A percentile compares a stretch with the other conserved stretches of the same genome.
These are phyloP conservation scores for Fusarium keratoplasticum DNA, from an alignment of 2,329 filamentous ascomycete genomes.

Conservation along the genomic window DNA sequence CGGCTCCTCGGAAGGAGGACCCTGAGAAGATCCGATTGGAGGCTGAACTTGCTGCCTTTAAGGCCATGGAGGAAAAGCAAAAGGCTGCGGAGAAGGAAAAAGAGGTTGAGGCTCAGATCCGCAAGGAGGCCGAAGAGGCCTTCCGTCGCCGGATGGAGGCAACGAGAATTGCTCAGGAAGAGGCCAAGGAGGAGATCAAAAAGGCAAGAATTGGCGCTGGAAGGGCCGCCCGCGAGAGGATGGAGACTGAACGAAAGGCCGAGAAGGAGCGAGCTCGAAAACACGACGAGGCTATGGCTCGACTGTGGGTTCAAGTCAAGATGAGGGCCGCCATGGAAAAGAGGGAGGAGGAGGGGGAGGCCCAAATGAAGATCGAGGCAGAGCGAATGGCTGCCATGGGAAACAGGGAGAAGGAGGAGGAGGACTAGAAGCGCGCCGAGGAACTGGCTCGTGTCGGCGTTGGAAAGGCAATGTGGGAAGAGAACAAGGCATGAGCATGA, in stretches of 20 bases:
- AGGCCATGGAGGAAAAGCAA: conserved; percentile 58
- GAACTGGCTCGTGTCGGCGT: background rate
- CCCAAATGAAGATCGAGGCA: no score
- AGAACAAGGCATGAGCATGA: background rate
- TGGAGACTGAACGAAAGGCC: background rate
- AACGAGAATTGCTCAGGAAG: background rate
- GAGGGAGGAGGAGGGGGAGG: background rate
- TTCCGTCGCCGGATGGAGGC: background rate
- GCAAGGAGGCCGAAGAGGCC: background rate
- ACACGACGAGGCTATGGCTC: conserved; percentile 18
- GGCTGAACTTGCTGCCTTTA: conserved; percentile 66
- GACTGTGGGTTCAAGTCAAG: no score
- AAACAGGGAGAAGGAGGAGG: background rate
- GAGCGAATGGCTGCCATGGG: no score
- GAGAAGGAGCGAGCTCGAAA: background rate
- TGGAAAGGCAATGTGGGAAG: background rate
- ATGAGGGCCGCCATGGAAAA: conserved; percentile 48
- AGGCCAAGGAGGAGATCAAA: background rate
- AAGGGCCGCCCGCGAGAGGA: background rate
- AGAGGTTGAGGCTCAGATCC: conserved; percentile 55
- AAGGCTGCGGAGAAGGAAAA: conserved; percentile 59
- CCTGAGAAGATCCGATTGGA: conserved; percentile 72
- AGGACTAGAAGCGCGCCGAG: background rate
- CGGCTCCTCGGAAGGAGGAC: conserved; percentile 54
- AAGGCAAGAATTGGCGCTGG: background rate